phyloP scores from a whole-genome alignment of 805 yeast genomes.

The Candida sphagnicola region DNA sequence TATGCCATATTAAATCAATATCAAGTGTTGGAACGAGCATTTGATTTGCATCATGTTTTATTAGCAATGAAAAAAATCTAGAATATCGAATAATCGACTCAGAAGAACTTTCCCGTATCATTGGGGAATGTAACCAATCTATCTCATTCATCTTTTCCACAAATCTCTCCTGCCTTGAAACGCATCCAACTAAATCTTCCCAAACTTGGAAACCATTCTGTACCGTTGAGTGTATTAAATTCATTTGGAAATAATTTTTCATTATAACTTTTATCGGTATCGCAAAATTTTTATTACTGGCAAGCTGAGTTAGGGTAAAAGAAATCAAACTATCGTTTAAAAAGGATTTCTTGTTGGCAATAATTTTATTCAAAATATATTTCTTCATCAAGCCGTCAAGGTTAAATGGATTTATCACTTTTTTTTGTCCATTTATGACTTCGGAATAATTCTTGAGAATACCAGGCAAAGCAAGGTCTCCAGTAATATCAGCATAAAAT shows the following conservation, averaged over 20 bases:
- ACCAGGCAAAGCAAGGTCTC: constrained; percentile 4
- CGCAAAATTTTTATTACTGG: too few relatives aligned
- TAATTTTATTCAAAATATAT: too few relatives aligned
- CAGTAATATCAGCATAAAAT: constrained; percentile 5
- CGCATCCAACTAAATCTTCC: constrained; percentile 11
- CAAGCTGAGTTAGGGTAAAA: too few relatives aligned
- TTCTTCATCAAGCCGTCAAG: too few relatives aligned
- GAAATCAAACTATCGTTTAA: too few relatives aligned
- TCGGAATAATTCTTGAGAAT: constrained; percentile 7
- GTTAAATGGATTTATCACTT: too few relatives aligned
- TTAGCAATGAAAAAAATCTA: constrained; percentile 5
- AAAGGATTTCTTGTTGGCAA: too few relatives aligned
- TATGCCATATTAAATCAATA: constrained; percentile 11
- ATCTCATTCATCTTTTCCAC: constrained; percentile 9
- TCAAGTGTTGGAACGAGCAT: constrained; percentile 10
- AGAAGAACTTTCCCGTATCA: constrained; percentile 1
- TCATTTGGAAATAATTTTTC: constrained; percentile 8
- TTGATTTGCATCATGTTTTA: background rate
- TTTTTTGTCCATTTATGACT: too few relatives aligned
- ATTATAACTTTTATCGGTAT: too few relatives aligned
- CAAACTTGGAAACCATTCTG: constrained; percentile 1
- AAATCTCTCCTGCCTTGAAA: constrained; percentile 8
- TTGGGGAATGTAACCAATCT: constrained; percentile 8
- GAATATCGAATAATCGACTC: constrained; percentile 6
- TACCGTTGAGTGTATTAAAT: constrained; percentile 8